Conservation (phyloP, 1,284 basidiomycete species). For the Phellopilus nigrolimitatus region DNA sequence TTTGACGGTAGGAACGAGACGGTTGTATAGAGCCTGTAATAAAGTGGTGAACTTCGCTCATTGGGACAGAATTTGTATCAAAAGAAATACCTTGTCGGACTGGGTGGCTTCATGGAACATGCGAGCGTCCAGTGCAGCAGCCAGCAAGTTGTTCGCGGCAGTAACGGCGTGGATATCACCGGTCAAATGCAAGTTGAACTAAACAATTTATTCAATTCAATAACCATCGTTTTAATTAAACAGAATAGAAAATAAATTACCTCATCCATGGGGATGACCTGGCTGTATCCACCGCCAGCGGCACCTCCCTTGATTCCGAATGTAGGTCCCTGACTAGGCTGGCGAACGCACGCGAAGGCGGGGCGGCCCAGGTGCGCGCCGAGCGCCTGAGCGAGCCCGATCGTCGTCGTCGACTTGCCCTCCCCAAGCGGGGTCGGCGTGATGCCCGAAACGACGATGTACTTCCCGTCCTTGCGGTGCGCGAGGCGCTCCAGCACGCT, state of each 20-base stretch:
- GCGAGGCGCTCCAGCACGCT: slow-evolving; percentile 81
- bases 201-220: slow-evolving; percentile 18
- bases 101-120: slow-evolving; percentile 99
- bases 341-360: slow-evolving; percentile 97
- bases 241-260: slow-evolving; percentile 39
- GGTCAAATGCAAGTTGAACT: slow-evolving; percentile 95
- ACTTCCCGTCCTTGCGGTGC: slow-evolving; percentile 91
- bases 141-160: slow-evolving; percentile 95
- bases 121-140: slow-evolving; percentile 94
- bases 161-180: slow-evolving; percentile 98
- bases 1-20: slow-evolving; percentile 91
- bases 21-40: slow-evolving; percentile 75
- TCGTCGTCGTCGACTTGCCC: slow-evolving; percentile 98
- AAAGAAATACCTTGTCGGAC: slow-evolving; percentile 82
- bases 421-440: slow-evolving; percentile 98
- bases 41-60: not conserved
- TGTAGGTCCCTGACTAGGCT: slow-evolving; percentile 97
- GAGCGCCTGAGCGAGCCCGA: slow-evolving; percentile 94
- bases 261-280: slow-evolving; percentile 99
- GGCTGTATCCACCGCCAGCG: slow-evolving; percentile 97
- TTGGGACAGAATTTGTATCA: not conserved
- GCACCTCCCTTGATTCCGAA: slow-evolving; percentile 99
- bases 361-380: slow-evolving; percentile 92
- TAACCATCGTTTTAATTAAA: not conserved
- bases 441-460: slow-evolving; percentile 95